These are phyloP conservation scores for Pseudogymnoascus sp. DNA, from an alignment of 2,329 filamentous ascomycete genomes.

Conservation along the genomic window DNA sequence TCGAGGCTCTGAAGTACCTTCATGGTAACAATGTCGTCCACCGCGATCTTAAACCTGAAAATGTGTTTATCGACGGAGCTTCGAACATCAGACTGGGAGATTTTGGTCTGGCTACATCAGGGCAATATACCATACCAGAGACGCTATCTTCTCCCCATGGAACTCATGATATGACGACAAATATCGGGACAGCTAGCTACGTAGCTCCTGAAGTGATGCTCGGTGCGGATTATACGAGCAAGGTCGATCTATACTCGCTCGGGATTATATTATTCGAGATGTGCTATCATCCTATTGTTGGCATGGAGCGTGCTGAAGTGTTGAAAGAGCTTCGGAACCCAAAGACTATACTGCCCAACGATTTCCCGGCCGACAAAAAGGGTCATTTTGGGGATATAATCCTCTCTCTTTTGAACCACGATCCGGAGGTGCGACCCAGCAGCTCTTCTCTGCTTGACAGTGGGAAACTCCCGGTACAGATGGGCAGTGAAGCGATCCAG, in stretches of 20 bases:
- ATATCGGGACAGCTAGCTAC: constrained; percentile 76
- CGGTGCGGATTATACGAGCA: constrained; percentile 75
- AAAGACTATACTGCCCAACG: constrained; percentile 60
- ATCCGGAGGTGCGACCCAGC: constrained; percentile 73
- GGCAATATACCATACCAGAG: constrained; percentile 60
- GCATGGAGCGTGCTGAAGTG: constrained; percentile 57
- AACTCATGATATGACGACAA: constrained; percentile 54
- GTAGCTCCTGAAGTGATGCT: constrained; percentile 82
- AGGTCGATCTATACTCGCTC: constrained; percentile 95
- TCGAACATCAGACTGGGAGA: constrained; percentile 88
- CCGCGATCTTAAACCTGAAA: constrained; percentile 92
- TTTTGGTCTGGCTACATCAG: constrained; percentile 88
- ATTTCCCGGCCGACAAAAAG: constrained; percentile 66
- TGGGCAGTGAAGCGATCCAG: constrained; percentile 86
- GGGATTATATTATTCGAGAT: constrained; percentile 99
- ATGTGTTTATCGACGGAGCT: constrained; percentile 87
- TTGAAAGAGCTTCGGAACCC: constrained; percentile 63
- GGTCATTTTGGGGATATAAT: constrained; percentile 68
- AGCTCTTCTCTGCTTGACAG: constrained; percentile 76
- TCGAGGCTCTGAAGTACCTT: constrained; percentile 85
- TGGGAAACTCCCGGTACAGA: constrained; percentile 79
- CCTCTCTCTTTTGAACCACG: constrained; percentile 70
- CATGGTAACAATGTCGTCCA: constrained; percentile 89
- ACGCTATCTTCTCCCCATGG: constrained; percentile 31
- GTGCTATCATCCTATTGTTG: constrained; percentile 61